Evolutionary conservation across 2,329 filamentous ascomycete genomes (phyloP), one percentile per base, ranked within the genome.

Genomic region (Cytospora mali): DNA sequence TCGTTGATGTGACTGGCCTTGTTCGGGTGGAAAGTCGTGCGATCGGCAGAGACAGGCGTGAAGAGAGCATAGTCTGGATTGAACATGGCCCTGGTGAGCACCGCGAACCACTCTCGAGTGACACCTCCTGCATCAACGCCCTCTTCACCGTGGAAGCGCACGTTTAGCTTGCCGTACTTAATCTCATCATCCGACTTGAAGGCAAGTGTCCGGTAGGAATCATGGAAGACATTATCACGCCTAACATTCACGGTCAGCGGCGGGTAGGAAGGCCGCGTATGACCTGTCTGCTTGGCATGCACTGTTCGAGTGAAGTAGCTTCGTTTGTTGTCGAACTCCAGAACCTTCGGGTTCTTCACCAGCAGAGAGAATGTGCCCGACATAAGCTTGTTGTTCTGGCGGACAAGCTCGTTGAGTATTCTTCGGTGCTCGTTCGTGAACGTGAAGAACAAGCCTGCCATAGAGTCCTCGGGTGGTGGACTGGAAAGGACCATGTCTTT

Each of bases 311-410:
- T 97, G 82, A 99, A 99, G 83, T 96, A 99, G 78, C 96, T 98
- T 71, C 95, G 93, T 81, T 99, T 99, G 80, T 99, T 99, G 79
- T 99, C 95, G 71, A 99, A 99, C 73, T 99, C 95, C 14, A 99
- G 82, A 4, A 99, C 96, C 82, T 98, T 99, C 28, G 95, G 96
- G 73, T 99, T 99, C 81, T 97, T 97, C 66, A 98, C 95, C 54
- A 99, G 80, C 18, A 99, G 83, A 13, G 94, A 93, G 77, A 99
- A 97, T 3, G 94, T 97, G 58, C 95, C 95, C 64, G 94, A 97
- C 96, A 99, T 99, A 67, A 99, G 86, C 75, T 97, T 96, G 31
- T 96, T 95, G 69, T 96, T 98, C 72, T 96, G 92, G 67, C 96
- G 90, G 61, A 99, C 95, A 67, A 99, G 89, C 74, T 99, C 95